Evolutionary conservation across 768 basidiomycete genomes (phyloP), one percentile per base, ranked within the genome.

Genomic region (Lepiota subincarnata): DNA sequence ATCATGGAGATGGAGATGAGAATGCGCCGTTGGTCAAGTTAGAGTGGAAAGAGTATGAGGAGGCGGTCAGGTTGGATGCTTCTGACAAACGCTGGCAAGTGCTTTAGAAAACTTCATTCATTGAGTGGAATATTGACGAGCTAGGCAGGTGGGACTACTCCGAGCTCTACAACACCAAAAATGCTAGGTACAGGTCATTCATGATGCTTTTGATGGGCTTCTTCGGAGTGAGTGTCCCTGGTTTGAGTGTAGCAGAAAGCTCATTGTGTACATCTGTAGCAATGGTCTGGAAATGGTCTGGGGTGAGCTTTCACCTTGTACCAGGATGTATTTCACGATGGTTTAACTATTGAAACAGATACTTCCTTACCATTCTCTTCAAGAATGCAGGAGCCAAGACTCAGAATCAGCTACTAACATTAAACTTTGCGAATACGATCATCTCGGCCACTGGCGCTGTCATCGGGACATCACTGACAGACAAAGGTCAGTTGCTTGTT

Each of bases 71-170:
- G 38, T 57, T 75, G 5, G 73, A 79, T 58, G 82, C 76, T 12
- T 76, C 79, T 12, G 80, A 81, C 61, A 83, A 83, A 62, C 69
- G 77, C 45, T 82, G 80, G 81, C 77, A 62, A 60, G 76, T 56
- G 16, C 40, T 7, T 8, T 4, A 18, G 35, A 13, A 8, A 16
- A 35, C 24, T 24, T n/a, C 12, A 20, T 22, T 22, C 49, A 14
- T 45, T 2, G 6, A 24, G 34, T 28, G 24, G 26, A 13, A 18
- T 22, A 19, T n/a, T 24, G 55, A 39, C 43, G 16, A 48, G 20
- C 14, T 35, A 26, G n/a, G 16, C 42, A 75, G 73, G 73, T 77
- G 75, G 72, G 73, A 83, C 62, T 82, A 79, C 61, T 72, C 71
- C 3, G 78, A 71, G 37, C 70, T 80, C 28, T 71, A 80, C 62